Percentiles rank a stretch among this genome's conserved stretches.
phyloP scores from a whole-genome alignment of 78 protist genomes.

The Isochrysis galbana region DNA sequence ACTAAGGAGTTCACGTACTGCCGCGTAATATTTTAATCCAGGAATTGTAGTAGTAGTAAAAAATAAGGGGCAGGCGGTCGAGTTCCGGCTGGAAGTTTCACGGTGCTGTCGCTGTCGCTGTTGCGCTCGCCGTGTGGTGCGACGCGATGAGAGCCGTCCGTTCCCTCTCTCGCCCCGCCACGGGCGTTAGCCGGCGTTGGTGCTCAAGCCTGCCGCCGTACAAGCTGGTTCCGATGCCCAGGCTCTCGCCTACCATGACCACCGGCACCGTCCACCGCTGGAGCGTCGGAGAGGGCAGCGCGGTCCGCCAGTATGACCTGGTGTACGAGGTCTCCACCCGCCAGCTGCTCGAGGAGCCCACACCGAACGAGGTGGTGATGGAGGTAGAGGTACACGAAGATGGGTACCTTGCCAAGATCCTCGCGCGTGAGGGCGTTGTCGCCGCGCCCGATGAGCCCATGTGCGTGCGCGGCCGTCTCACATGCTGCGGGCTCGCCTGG shows the following conservation, averaged over 20 bases:
- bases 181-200: too few species aligned
- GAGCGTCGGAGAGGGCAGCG: not conserved
- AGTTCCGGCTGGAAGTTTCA: too few species aligned
- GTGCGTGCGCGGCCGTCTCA: not conserved
- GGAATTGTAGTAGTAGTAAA: too few species aligned
- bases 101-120: too few species aligned
- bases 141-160: too few species aligned
- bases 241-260: not conserved
- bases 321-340: not conserved
- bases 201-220: not conserved
- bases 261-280: not conserved
- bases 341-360: not conserved
- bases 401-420: not conserved
- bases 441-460: not conserved
- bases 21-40: too few species aligned
- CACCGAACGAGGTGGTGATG: not conserved
- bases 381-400: not conserved
- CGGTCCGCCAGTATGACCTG: not conserved
- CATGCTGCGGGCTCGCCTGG: not conserved
- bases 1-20: too few species aligned
- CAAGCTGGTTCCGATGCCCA: not conserved
- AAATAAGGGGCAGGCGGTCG: too few species aligned
- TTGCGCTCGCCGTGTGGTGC: too few species aligned
- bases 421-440: not conserved
- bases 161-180: too few species aligned